Conservation (phyloP, 495 filamentous ascomycete species). For the Choiromyces venosus region DNA sequence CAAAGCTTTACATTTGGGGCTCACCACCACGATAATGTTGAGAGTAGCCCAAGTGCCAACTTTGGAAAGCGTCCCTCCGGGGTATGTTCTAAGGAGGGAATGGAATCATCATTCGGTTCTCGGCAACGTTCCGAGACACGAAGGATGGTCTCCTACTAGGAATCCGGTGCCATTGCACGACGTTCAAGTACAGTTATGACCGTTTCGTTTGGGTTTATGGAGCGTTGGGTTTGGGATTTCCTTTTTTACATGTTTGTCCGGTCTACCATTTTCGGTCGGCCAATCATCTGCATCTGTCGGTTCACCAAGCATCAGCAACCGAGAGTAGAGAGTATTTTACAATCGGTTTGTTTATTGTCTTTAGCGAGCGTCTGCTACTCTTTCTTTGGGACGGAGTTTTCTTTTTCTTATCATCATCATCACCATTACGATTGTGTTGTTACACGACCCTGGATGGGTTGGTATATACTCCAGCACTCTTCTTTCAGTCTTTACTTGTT, state of each 20-base stretch:
- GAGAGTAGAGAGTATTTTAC: background rate
- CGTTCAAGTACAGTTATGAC: constrained; percentile 30
- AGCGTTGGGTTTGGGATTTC: background rate
- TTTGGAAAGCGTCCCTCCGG: constrained; percentile 30
- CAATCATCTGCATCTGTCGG: background rate
- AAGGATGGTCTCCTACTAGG: constrained; percentile 39
- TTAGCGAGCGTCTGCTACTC: background rate
- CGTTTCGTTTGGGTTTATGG: background rate
- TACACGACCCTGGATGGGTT: constrained; percentile 14
- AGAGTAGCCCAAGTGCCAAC: constrained; percentile 44
- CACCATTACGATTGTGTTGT: background rate
- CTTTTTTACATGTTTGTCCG: constrained; percentile 1
- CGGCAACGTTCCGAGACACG: constrained; percentile 30
- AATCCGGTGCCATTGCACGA: constrained; percentile 26
- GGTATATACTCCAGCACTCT: constrained; percentile 15
- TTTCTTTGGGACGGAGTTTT: background rate
- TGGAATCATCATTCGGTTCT: constrained; percentile 19
- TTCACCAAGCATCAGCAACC: background rate
- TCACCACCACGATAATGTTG: constrained; percentile 56
- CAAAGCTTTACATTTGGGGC: constrained; percentile 85
- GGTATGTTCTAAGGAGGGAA: constrained; percentile 23
- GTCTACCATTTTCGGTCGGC: background rate
- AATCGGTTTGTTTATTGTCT: background rate
- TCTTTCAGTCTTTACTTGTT: constrained; percentile 14
- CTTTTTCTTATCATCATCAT: background rate